These are phyloP conservation scores for Huntiella moniliformis DNA, from an alignment of 2,329 filamentous ascomycete species.

Conservation along the genomic window DNA sequence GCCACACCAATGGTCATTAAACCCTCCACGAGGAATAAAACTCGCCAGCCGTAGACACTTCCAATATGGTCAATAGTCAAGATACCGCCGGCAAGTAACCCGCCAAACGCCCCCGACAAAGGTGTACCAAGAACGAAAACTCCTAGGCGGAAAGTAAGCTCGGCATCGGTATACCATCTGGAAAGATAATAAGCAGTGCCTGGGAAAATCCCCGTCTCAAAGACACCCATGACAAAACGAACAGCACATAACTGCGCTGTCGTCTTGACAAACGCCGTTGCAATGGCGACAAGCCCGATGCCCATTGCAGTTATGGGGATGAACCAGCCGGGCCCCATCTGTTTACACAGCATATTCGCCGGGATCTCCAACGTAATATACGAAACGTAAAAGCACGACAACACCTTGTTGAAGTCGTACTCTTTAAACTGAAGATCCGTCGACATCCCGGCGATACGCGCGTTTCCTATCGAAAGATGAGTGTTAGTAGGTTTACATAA, in stretches of 20 bases:
- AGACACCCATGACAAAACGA: slow-evolving; percentile 47
- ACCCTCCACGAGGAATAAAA: slow-evolving; percentile 54
- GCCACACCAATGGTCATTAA: slow-evolving; percentile 36
- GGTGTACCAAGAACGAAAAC: slow-evolving; percentile 55
- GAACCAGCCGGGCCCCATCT: slow-evolving; percentile 53
- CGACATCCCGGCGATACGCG: slow-evolving; percentile 44
- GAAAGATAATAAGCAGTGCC: slow-evolving; percentile 58
- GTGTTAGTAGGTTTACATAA: not conserved
- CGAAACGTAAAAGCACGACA: slow-evolving; percentile 52
- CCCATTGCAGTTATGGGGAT: slow-evolving; percentile 41
- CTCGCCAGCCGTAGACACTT: slow-evolving; percentile 38
- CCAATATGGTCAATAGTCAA: slow-evolving; percentile 41
- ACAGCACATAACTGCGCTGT: slow-evolving; percentile 35
- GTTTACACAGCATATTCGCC: slow-evolving; percentile 49
- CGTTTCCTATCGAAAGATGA: slow-evolving; percentile 34
- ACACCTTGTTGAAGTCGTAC: slow-evolving; percentile 50
- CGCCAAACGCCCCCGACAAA: slow-evolving; percentile 52
- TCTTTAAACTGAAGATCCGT: slow-evolving; percentile 37
- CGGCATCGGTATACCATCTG: slow-evolving; percentile 51
- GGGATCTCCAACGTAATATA: slow-evolving; percentile 61
- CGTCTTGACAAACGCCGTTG: slow-evolving; percentile 44
- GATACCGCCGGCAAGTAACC: slow-evolving; percentile 45
- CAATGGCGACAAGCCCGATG: slow-evolving; percentile 45
- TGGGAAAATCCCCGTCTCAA: slow-evolving; percentile 57
- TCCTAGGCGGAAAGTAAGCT: slow-evolving; percentile 47